These are phyloP conservation scores for Sporisorium scitamineum DNA, from an alignment of 1,284 basidiomycete species.

Conservation along the genomic window DNA sequence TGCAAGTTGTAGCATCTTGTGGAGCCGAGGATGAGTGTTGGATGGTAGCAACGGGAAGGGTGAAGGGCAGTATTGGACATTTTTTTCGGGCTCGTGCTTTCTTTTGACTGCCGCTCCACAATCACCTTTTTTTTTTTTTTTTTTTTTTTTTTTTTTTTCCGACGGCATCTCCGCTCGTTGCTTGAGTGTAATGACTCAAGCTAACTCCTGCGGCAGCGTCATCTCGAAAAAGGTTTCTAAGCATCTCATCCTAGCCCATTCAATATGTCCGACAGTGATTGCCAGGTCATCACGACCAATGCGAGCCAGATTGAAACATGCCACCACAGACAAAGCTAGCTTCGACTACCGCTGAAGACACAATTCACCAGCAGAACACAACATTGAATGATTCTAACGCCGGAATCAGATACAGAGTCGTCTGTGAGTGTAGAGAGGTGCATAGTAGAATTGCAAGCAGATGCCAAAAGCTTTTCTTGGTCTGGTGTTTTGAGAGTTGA, in stretches of 20 bases:
- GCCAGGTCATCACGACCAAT: no score
- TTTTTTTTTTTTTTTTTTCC: no score
- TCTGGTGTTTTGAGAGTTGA: neutral
- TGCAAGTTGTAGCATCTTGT: neutral
- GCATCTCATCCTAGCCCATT: neutral
- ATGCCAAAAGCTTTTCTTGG: neutral
- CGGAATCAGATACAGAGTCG: neutral
- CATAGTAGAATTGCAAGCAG: conserved; percentile 8
- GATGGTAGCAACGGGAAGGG: neutral
- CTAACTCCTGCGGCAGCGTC: neutral
- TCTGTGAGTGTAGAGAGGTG: conserved; percentile 9
- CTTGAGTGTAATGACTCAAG: neutral
- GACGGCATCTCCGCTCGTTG: neutral
- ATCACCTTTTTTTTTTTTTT: no score
- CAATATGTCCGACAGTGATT: no score
- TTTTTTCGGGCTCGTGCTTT: neutral
- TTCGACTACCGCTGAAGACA: neutral
- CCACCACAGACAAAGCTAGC: neutral
- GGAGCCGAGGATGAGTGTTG: neutral
- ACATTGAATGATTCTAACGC: neutral
- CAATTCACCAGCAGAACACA: neutral
- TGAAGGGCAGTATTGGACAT: neutral
- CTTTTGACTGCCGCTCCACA: neutral
- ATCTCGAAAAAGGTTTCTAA: neutral
- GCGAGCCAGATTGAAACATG: neutral